Percentiles rank a stretch among this genome's conserved stretches.
Evolutionary conservation across 331 rosid genomes (phyloP).

Genomic region (Quercus lobata): DNA sequence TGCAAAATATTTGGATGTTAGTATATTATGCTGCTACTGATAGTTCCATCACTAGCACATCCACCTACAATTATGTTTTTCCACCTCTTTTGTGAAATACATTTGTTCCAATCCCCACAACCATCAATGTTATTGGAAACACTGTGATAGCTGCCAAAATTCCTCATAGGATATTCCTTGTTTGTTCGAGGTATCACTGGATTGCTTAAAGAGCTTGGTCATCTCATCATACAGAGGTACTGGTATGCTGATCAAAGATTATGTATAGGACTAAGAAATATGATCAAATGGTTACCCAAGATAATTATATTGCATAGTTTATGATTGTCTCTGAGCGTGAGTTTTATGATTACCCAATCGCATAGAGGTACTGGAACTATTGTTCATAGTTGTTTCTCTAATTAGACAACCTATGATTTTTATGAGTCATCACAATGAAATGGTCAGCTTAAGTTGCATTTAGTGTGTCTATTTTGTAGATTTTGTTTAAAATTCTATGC

Average conservation of each 20-base stretch:
- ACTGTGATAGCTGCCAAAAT: not conserved
- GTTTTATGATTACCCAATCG: not conserved
- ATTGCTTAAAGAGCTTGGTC: not conserved
- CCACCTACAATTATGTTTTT: too few relatives aligned
- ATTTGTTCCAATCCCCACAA: too few relatives aligned
- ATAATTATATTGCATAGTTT: not conserved
- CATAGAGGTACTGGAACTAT: not conserved
- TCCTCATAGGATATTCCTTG: not conserved
- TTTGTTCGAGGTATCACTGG: not conserved
- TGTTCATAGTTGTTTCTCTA: not conserved
- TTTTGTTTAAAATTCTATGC: not conserved
- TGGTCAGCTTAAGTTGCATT: not conserved
- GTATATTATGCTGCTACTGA: too few relatives aligned
- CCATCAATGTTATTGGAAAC: not conserved
- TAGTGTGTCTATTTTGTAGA: not conserved
- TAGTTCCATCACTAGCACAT: too few relatives aligned
- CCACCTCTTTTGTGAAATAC: too few relatives aligned
- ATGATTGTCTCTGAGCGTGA: not conserved
- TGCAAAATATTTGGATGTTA: too few relatives aligned
- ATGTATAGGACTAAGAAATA: not conserved
- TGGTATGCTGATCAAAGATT: not conserved
- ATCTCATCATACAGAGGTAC: not conserved
- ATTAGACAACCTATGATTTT: not conserved
- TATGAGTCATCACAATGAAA: not conserved
- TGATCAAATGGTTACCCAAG: not conserved